A percentile compares a stretch with the other conserved stretches of the same genome.
These are phyloP conservation scores for Schoenoplectus triqueter DNA, from an alignment of 202 grass and related monocot genomes.

Conservation along the genomic window DNA sequence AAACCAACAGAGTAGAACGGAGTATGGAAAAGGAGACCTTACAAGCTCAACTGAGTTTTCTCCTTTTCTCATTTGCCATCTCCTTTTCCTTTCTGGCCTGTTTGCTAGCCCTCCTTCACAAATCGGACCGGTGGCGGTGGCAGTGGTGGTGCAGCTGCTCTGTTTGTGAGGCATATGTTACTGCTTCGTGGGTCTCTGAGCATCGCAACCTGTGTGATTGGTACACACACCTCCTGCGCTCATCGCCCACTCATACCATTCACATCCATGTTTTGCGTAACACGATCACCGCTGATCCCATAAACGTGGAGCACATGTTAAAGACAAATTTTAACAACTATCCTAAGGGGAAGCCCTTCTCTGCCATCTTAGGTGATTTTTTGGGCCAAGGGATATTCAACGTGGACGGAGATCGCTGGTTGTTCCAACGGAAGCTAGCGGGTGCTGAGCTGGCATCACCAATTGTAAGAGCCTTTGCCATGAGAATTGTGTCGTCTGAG, in stretches of 20 bases:
- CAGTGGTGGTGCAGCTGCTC: constrained; percentile 83
- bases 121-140: constrained; percentile 29
- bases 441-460: constrained; percentile 55
- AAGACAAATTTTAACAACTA: constrained; percentile 74
- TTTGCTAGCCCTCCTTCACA: constrained; percentile 43
- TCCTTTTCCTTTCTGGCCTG: constrained; percentile 51
- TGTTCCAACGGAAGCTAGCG: constrained; percentile 86
- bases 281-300: constrained; percentile 79
- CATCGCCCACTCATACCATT: constrained; percentile 63
- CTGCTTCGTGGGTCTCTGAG: constrained; percentile 64
- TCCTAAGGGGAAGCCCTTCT: constrained; percentile 84
- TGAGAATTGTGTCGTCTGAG: constrained; percentile 54
- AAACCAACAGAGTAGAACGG: constrained; percentile 9
- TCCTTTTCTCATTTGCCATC: constrained; percentile 56
- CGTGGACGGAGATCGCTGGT: constrained; percentile 77
- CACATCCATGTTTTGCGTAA: constrained; percentile 79
- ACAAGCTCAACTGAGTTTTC: constrained; percentile 45
- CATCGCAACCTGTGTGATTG: constrained; percentile 85
- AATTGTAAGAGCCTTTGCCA: constrained; percentile 52
- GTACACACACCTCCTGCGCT: constrained; percentile 77
- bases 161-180: constrained; percentile 78
- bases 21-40: constrained; percentile 43
- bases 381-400: constrained; percentile 94
- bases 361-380: constrained; percentile 83
- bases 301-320: constrained; percentile 88